Evolutionary conservation across 2,329 filamentous ascomycete genomes (phyloP).

Genomic region (Fusarium pseudocircinatum): DNA sequence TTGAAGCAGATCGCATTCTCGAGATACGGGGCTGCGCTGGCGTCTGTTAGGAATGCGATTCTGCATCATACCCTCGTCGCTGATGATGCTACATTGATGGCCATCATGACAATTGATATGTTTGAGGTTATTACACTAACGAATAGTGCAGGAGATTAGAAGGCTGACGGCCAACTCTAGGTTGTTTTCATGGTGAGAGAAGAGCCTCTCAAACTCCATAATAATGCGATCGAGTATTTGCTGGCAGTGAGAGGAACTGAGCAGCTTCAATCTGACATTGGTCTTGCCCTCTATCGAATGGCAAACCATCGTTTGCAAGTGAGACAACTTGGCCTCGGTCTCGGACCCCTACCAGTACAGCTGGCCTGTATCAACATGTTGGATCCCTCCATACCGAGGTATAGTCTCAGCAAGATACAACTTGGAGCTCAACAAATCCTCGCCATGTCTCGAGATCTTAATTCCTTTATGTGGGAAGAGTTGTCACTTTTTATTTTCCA

Average conservation of each 20-base stretch:
- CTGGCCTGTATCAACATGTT: neutral
- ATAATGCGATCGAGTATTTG: neutral
- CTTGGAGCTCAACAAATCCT: neutral
- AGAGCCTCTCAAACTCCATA: neutral
- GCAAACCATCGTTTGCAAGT: neutral
- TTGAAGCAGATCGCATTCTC: neutral
- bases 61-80: neutral
- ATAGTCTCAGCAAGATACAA: neutral
- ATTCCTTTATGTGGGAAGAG: neutral
- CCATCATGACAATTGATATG: neutral
- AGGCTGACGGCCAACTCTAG: neutral
- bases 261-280: neutral
- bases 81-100: neutral
- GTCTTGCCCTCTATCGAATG: neutral
- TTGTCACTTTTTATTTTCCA: neutral
- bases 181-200: neutral
- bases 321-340: neutral
- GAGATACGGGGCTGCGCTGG: neutral
- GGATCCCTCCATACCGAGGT: neutral
- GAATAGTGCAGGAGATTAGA: fast-evolving
- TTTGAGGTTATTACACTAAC: neutral
- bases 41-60: neutral
- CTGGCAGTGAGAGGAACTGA: neutral
- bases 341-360: neutral
- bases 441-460: neutral